Conservation (phyloP, 1,284 basidiomycete species). For the Ustilago lituana region DNA sequence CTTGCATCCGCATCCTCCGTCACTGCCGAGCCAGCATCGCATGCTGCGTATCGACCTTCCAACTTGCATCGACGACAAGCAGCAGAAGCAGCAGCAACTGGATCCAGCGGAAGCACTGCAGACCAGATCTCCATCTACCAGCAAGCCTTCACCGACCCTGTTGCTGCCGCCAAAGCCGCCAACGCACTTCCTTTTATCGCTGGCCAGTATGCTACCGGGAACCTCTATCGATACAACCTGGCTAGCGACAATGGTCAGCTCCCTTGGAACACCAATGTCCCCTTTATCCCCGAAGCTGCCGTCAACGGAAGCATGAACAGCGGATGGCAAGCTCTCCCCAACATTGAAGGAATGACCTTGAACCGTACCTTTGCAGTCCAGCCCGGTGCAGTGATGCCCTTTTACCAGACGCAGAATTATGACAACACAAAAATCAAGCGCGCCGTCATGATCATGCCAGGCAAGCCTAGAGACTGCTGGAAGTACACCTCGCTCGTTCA, state of each 20-base stretch:
- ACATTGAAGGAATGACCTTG: conserved; percentile 49
- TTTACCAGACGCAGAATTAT: conserved; percentile 50
- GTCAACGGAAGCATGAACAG: conserved; percentile 37
- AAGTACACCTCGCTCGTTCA: conserved; percentile 57
- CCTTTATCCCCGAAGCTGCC: conserved; percentile 35
- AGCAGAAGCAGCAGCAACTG: conserved; percentile 1
- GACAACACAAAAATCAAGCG: conserved; percentile 54
- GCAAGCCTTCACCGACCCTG: conserved; percentile 51
- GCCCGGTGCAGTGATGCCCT: conserved; percentile 48
- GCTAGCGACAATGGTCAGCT: conserved; percentile 44
- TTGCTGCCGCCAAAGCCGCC: conserved; percentile 54
- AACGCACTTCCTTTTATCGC: conserved; percentile 44
- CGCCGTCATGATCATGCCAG: conserved; percentile 59
- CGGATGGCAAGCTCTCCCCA: conserved; percentile 69
- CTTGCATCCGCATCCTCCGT: conserved; percentile 1
- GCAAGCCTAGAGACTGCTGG: conserved; percentile 63
- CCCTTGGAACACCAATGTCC: conserved; percentile 51
- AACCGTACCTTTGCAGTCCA: conserved; percentile 46
- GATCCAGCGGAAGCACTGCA: conserved; percentile 9
- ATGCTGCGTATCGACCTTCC: conserved; percentile 8
- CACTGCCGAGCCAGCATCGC: conserved; percentile 12
- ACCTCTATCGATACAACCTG: conserved; percentile 28
- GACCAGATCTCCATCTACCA: conserved; percentile 29
- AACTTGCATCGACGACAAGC: conserved; percentile 25
- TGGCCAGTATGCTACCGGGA: conserved; percentile 31